Evolutionary conservation across 176 grass and related monocot genomes (phyloP).

Genomic region (Aegilops tauschii): DNA sequence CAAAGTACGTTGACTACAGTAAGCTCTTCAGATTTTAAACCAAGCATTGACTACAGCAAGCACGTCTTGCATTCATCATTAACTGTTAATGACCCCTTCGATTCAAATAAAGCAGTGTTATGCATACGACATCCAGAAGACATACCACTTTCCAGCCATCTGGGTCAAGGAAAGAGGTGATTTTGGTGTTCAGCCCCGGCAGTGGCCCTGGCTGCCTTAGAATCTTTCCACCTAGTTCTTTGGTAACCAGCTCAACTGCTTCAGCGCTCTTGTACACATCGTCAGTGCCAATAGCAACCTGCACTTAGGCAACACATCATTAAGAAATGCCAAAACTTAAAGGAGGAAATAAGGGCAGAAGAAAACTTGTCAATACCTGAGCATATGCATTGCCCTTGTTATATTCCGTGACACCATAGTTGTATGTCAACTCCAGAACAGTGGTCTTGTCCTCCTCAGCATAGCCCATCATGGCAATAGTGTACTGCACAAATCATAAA

Average conservation of each 20-base stretch:
- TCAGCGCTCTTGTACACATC: conserved; percentile 93
- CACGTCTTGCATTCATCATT: not conserved
- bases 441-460: conserved; percentile 77
- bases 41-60: not conserved
- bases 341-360: not conserved
- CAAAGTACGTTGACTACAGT: not conserved
- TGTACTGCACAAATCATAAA: conserved; percentile 55
- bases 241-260: conserved; percentile 64
- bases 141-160: conserved; percentile 99
- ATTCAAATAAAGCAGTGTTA: not conserved
- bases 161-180: conserved; percentile 89
- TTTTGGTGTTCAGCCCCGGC: conserved; percentile 87
- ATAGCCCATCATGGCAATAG: conserved; percentile 92
- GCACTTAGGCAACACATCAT: not conserved
- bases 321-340: not conserved
- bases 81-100: not conserved
- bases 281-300: conserved; percentile 94
- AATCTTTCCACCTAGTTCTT: conserved; percentile 92
- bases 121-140: not conserved
- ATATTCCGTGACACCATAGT: conserved; percentile 90
- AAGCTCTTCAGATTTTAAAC: not conserved
- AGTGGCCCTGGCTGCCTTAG: conserved; percentile 78
- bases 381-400: conserved; percentile 97
- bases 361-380: conserved; percentile 51
- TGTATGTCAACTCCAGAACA: conserved; percentile 89